phyloP scores from a whole-genome alignment of 441 rosid species.

The Eruca vesicaria region DNA sequence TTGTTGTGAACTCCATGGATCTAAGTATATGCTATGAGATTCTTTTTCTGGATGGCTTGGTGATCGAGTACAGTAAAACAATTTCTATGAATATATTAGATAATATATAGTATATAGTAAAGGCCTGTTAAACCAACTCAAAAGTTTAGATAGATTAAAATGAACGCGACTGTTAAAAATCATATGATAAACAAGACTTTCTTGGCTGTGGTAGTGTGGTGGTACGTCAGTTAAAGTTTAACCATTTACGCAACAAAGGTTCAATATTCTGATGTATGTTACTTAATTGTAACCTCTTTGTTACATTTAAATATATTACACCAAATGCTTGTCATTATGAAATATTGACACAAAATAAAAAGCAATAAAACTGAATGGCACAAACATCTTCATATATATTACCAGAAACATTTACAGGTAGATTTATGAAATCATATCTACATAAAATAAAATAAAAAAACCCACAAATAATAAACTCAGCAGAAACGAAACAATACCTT shows the following conservation, averaged over 20 bases:
- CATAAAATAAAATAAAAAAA: neutral
- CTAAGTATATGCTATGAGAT: slow-evolving; percentile 15
- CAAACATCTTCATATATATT: neutral
- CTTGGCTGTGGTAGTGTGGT: too few species aligned
- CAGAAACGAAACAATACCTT: neutral
- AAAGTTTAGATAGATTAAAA: too few species aligned
- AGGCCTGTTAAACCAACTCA: neutral
- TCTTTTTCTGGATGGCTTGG: neutral
- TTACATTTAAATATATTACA: neutral
- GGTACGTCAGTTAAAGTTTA: too few species aligned
- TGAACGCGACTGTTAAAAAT: too few species aligned
- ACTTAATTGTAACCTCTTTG: neutral
- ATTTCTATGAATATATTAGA: neutral
- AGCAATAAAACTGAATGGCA: neutral
- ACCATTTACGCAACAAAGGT: neutral
- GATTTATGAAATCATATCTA: neutral
- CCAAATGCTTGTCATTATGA: neutral
- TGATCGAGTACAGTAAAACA: neutral
- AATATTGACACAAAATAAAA: neutral
- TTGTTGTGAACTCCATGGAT: slow-evolving; percentile 10
- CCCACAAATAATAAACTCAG: neutral
- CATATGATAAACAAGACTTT: too few species aligned
- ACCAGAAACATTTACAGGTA: neutral
- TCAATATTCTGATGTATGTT: neutral
- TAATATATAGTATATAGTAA: neutral